phyloP scores from a whole-genome alignment of 2,329 filamentous ascomycete species.

The Chaetothyriales sp. region DNA sequence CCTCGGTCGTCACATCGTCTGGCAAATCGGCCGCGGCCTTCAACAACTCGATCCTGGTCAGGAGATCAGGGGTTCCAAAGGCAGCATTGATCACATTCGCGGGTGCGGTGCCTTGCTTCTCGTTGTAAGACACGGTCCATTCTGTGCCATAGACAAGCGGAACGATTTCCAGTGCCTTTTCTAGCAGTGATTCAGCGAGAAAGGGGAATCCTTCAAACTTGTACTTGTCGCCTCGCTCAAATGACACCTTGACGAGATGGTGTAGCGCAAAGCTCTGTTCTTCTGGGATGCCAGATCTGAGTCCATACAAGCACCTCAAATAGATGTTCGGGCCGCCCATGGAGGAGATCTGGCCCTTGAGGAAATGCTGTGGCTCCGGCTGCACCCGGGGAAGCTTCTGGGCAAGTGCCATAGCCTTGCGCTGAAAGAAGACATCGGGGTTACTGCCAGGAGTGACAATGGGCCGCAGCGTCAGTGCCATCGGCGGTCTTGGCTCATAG shows the following conservation, averaged over 20 bases:
- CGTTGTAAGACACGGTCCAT: slow-evolving; percentile 65
- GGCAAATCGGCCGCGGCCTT: slow-evolving; percentile 45
- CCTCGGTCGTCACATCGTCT: slow-evolving; percentile 23
- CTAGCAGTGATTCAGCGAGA: slow-evolving; percentile 72
- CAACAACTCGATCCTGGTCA: slow-evolving; percentile 55
- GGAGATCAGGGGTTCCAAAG: slow-evolving; percentile 52
- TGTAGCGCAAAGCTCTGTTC: slow-evolving; percentile 90
- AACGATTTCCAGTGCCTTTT: slow-evolving; percentile 67
- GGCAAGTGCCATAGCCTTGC: slow-evolving; percentile 23
- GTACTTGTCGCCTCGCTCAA: slow-evolving; percentile 87
- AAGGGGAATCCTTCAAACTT: slow-evolving; percentile 84
- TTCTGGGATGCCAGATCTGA: slow-evolving; percentile 61
- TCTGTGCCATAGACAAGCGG: slow-evolving; percentile 65
- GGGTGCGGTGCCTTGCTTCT: slow-evolving; percentile 36
- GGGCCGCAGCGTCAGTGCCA: slow-evolving; percentile 53
- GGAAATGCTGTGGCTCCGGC: slow-evolving; percentile 8
- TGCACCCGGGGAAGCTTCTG: slow-evolving; percentile 2
- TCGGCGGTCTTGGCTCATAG: slow-evolving; percentile 51
- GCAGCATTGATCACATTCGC: slow-evolving; percentile 49
- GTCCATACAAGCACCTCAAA: slow-evolving; percentile 65
- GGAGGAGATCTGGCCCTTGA: slow-evolving; percentile 15
- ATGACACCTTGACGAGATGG: slow-evolving; percentile 89
- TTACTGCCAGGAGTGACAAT: slow-evolving; percentile 63
- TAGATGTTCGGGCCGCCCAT: slow-evolving; percentile 81
- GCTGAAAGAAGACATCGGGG: slow-evolving; percentile 49